A percentile compares a stretch with the other conserved stretches of the same genome.
These are phyloP conservation scores for Ustilago xerochloae DNA, from an alignment of 1,284 basidiomycete species.

Conservation along the genomic window DNA sequence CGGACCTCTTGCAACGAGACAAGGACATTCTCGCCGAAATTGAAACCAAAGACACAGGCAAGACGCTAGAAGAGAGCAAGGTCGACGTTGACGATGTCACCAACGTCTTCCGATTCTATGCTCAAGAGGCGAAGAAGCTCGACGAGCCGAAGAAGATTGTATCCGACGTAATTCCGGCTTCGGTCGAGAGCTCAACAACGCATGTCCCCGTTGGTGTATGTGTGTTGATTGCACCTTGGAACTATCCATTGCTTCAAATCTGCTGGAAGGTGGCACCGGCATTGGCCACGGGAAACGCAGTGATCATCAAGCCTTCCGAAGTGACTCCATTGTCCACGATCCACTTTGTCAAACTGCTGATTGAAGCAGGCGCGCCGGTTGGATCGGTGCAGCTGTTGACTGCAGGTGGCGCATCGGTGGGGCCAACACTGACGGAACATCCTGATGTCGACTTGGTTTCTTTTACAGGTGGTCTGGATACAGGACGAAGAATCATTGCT, in stretches of 20 bases:
- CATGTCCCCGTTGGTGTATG: constrained; percentile 67
- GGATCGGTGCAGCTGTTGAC: constrained; percentile 63
- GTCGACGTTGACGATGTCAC: constrained; percentile 67
- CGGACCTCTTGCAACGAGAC: constrained; percentile 63
- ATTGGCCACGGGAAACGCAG: constrained; percentile 64
- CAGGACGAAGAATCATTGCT: constrained; percentile 61
- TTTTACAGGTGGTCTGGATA: constrained; percentile 66
- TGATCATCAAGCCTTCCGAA: constrained; percentile 68
- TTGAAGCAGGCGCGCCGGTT: constrained; percentile 64
- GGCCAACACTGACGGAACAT: constrained; percentile 60
- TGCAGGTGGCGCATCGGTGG: constrained; percentile 61
- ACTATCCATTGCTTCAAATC: constrained; percentile 66
- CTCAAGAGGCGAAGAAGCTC: constrained; percentile 63
- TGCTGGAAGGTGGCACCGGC: constrained; percentile 68
- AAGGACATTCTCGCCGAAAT: constrained; percentile 57
- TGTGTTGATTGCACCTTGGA: constrained; percentile 67
- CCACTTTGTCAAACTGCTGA: constrained; percentile 60
- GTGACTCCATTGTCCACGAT: constrained; percentile 67
- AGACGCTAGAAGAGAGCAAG: constrained; percentile 63
- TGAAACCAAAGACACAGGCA: constrained; percentile 66
- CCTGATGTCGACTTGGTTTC: constrained; percentile 65
- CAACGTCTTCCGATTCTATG: constrained; percentile 66
- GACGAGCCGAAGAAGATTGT: constrained; percentile 54
- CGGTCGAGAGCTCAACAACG: constrained; percentile 55
- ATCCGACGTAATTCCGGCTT: constrained; percentile 59